Evolutionary conservation across 148 eudicot species (phyloP).

Genomic region (Vaccinium darrowii): DNA sequence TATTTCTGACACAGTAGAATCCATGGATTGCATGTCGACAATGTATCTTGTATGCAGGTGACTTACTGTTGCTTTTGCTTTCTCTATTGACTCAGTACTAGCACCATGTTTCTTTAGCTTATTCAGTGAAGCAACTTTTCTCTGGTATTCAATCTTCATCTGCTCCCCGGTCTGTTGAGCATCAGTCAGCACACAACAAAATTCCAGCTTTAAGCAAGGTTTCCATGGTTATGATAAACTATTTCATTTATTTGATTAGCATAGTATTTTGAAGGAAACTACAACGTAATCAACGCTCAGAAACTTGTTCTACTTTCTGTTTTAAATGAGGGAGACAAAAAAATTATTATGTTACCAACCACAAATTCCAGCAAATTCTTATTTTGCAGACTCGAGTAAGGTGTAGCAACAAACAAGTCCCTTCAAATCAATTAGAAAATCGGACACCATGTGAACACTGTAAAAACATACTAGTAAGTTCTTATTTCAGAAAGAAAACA

Average conservation of each 20-base stretch:
- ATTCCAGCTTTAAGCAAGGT: not conserved
- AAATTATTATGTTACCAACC: too few species aligned
- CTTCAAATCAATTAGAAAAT: not conserved
- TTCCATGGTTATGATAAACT: not conserved
- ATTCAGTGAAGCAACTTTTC: slow-evolving; percentile 77
- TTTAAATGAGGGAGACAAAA: too few species aligned
- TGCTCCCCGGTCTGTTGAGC: slow-evolving; percentile 78
- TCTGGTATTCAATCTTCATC: slow-evolving; percentile 90
- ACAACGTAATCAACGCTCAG: too few species aligned
- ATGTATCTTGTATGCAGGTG: slow-evolving; percentile 95
- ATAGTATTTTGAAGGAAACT: not conserved
- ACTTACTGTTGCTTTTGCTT: slow-evolving; percentile 89
- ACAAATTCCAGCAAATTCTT: too few species aligned
- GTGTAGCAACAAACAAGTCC: not conserved
- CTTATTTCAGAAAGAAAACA: not conserved
- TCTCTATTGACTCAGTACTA: slow-evolving; percentile 74
- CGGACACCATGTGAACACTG: not conserved
- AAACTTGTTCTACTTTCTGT: too few species aligned
- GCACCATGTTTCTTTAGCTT: slow-evolving; percentile 77
- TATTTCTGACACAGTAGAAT: slow-evolving; percentile 92
- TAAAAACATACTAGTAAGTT: not conserved
- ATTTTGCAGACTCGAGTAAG: too few species aligned
- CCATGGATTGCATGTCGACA: slow-evolving; percentile 99
- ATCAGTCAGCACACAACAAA: slow-evolving; percentile 20
- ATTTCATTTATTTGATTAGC: not conserved